phyloP scores from a whole-genome alignment of 2,329 filamentous ascomycete genomes.

The Cladosporium sphaerospermum region DNA sequence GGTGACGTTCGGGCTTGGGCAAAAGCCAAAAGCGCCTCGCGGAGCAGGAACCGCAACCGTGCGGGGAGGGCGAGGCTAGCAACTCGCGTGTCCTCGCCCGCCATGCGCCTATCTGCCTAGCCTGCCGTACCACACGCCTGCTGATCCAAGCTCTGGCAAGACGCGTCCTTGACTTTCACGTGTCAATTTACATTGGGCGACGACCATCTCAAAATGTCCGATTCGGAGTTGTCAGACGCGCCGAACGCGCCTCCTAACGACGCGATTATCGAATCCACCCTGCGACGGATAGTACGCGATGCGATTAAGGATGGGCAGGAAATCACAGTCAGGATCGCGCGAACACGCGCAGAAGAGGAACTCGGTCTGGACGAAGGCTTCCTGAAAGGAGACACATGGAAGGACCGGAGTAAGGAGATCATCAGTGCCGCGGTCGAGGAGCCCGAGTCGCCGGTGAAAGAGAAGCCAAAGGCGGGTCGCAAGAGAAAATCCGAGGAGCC shows the following conservation, averaged over 20 bases:
- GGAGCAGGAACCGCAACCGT: too few species aligned
- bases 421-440: slow-evolving; percentile 47
- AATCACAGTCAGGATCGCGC: slow-evolving; percentile 53
- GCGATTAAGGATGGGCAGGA: slow-evolving; percentile 40
- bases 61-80: too few species aligned
- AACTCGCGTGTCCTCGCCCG: too few species aligned
- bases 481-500: slow-evolving; percentile 28
- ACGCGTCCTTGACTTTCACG: too few species aligned
- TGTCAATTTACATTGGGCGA: not conserved
- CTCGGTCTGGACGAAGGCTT: slow-evolving; percentile 49
- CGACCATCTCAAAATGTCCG: slow-evolving; percentile 16
- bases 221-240: slow-evolving; percentile 19
- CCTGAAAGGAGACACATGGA: slow-evolving; percentile 54
- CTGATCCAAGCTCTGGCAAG: too few species aligned
- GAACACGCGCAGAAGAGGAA: slow-evolving; percentile 46
- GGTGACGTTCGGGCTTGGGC: too few species aligned
- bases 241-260: slow-evolving; percentile 18
- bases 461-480: slow-evolving; percentile 20
- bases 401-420: slow-evolving; percentile 46
- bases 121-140: too few species aligned
- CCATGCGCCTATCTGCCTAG: too few species aligned
- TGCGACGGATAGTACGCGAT: slow-evolving; percentile 37
- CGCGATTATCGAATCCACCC: slow-evolving; percentile 32
- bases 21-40: too few species aligned
- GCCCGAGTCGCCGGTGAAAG: slow-evolving; percentile 17